A percentile compares a stretch with the other conserved stretches of the same genome.
Evolutionary conservation across 2,329 filamentous ascomycete genomes (phyloP).

Genomic region (Colletotrichum sp.): DNA sequence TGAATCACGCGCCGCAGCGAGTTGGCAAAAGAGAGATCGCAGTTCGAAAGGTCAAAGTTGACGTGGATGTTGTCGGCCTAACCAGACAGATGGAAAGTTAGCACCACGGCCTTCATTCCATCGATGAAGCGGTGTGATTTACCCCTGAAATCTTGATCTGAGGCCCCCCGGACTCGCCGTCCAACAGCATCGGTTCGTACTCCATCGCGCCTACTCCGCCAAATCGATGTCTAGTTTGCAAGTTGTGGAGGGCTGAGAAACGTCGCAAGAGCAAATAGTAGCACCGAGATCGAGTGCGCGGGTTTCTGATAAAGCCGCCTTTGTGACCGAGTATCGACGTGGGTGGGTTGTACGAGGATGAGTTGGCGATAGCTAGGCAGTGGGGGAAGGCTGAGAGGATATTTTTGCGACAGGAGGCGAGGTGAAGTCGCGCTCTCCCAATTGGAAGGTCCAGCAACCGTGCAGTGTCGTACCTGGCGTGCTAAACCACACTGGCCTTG

Average conservation of each 20-base stretch:
- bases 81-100: conserved; percentile 17
- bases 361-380: background rate
- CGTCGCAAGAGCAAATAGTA: background rate
- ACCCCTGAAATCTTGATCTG: conserved; percentile 67
- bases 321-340: background rate
- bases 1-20: conserved; percentile 89
- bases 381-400: conserved; percentile 18
- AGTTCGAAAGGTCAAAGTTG: conserved; percentile 89
- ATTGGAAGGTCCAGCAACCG: conserved; percentile 9
- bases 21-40: conserved; percentile 92
- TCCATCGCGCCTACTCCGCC: conserved; percentile 46
- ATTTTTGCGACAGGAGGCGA: conserved; percentile 21
- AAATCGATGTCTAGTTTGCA: background rate
- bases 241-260: background rate
- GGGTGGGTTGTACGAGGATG: background rate
- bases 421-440: conserved; percentile 1
- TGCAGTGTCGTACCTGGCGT: background rate
- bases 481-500: background rate
- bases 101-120: background rate
- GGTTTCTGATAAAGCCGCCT: background rate
- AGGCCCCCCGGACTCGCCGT: conserved; percentile 61
- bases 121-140: conserved; percentile 18
- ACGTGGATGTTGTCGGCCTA: conserved; percentile 83
- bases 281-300: background rate
- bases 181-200: conserved; percentile 66